Evolutionary conservation across 345 rosid genomes (phyloP).

Genomic region (Pistacia atlantica): DNA sequence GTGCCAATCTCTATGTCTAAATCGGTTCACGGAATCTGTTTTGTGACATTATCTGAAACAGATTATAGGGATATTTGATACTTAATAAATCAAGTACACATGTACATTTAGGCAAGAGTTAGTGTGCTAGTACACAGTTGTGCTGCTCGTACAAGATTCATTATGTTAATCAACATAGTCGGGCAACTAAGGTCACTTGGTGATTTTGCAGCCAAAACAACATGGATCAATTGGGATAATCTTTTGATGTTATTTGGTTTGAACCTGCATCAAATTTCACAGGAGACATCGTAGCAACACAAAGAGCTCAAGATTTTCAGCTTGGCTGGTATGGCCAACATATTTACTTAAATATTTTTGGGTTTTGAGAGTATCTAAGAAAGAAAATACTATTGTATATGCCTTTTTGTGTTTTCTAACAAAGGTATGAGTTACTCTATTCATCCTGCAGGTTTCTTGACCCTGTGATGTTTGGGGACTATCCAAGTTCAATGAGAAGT

Average conservation of each 20-base stretch:
- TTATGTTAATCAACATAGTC: background rate
- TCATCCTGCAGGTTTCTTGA: conserved; percentile 71
- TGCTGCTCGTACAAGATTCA: too few species aligned
- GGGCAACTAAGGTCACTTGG: background rate
- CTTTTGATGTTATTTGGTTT: conserved; percentile 85
- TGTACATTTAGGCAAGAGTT: background rate
- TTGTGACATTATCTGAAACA: background rate
- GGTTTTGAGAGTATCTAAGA: background rate
- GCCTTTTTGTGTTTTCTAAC: background rate
- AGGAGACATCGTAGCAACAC: conserved; percentile 70
- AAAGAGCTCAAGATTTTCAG: conserved; percentile 97
- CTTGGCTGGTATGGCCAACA: conserved; percentile 95
- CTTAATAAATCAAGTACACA: background rate
- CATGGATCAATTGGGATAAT: conserved; percentile 67
- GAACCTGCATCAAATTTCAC: conserved; percentile 62
- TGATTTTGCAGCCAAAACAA: conserved; percentile 58
- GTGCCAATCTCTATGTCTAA: background rate
- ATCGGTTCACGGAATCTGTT: too few species aligned
- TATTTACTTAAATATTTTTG: background rate
- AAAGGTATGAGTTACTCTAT: background rate
- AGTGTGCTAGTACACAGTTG: background rate
- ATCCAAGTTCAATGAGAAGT: conserved; percentile 82
- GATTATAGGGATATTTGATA: background rate
- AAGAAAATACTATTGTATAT: background rate
- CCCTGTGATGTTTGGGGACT: conserved; percentile 84